phyloP scores from a whole-genome alignment of 2,329 filamentous ascomycete genomes.

The Colletotrichum sp. region DNA sequence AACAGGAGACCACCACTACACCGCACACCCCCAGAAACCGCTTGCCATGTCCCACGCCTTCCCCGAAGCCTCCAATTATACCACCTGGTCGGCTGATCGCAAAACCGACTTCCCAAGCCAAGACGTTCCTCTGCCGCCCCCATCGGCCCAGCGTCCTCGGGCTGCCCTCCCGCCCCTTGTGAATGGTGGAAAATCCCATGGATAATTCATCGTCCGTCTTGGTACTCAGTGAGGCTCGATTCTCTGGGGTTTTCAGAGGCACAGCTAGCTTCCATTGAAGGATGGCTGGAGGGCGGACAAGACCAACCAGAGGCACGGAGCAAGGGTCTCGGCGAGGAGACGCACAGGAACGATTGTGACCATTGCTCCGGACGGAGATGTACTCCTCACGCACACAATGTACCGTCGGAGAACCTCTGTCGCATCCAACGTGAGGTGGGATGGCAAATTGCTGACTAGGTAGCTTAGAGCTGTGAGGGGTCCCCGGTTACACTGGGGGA shows the following conservation, averaged over 20 bases:
- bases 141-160: conserved; percentile 3
- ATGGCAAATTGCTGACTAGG: neutral
- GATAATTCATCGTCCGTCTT: conserved; percentile 24
- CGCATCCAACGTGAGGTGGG: neutral
- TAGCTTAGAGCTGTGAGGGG: conserved; percentile 5
- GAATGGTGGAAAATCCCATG: conserved; percentile 24
- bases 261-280: conserved; percentile 1
- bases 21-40: conserved; percentile 1
- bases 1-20: neutral
- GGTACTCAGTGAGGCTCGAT: conserved; percentile 22
- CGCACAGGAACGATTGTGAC: conserved; percentile 13
- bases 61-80: conserved; percentile 13
- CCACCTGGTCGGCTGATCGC: conserved; percentile 9
- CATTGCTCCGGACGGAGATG: conserved; percentile 6
- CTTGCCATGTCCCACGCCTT: neutral
- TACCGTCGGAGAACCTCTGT: neutral
- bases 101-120: neutral
- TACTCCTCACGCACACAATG: neutral
- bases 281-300: neutral
- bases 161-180: neutral
- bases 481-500: conserved; percentile 7
- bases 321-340: neutral
- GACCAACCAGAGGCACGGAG: neutral
- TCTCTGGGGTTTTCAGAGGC: neutral
- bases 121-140: conserved; percentile 14